Conservation (phyloP, 805 yeast genomes). For the Kodamaea sagamina region DNA sequence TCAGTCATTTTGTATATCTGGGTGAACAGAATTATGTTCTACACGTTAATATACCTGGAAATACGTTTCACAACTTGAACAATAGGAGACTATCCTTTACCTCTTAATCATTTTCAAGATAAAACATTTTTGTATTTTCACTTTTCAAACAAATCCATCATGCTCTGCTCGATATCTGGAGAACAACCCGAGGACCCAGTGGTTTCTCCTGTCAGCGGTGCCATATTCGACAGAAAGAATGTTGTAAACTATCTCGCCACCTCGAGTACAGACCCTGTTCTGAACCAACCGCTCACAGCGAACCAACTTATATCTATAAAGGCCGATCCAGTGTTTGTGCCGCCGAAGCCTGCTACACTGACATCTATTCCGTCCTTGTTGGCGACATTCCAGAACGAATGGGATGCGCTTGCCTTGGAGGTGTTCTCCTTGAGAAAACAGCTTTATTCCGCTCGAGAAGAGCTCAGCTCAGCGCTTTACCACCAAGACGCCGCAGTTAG, state of each 20-base stretch:
- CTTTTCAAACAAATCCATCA: constrained; percentile 11
- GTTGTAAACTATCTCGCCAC: constrained; percentile 63
- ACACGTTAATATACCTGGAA: no score
- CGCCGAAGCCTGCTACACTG: constrained; percentile 47
- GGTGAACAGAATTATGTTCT: no score
- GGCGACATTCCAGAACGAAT: constrained; percentile 78
- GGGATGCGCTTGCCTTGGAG: constrained; percentile 86
- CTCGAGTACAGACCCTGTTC: constrained; percentile 74
- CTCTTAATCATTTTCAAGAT: neutral
- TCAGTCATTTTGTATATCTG: no score
- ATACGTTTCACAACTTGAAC: no score
- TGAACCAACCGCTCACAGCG: constrained; percentile 56
- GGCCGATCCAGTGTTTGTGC: constrained; percentile 25
- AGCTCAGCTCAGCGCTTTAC: constrained; percentile 74
- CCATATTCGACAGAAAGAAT: constrained; percentile 65
- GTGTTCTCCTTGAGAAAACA: constrained; percentile 75
- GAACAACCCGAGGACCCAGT: constrained; percentile 71
- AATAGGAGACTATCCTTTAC: no score
- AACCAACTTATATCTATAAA: constrained; percentile 57
- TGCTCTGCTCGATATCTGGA: constrained; percentile 58
- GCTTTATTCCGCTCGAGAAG: constrained; percentile 63
- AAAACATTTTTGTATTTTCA: neutral
- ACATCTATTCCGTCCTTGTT: constrained; percentile 79
- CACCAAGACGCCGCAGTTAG: constrained; percentile 89
- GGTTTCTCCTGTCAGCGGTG: constrained; percentile 68